These are phyloP conservation scores for Aspergillus cejpii DNA, from an alignment of 2,329 filamentous ascomycete species.

Conservation along the genomic window DNA sequence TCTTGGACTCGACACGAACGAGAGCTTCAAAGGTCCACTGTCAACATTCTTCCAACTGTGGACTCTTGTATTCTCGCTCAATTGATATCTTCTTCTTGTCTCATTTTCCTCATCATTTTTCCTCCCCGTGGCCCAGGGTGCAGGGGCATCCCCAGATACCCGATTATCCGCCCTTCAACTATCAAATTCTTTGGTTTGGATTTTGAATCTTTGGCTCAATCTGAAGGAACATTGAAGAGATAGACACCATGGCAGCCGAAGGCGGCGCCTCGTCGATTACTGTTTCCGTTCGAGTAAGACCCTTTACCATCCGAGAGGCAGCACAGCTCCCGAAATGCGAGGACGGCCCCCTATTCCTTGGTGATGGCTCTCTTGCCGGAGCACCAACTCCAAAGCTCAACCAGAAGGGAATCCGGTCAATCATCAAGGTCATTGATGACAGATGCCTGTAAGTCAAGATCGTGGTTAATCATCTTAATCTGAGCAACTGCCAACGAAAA, in stretches of 20 bases:
- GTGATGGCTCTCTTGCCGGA: slow-evolving; percentile 89
- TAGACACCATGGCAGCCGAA: slow-evolving; percentile 35
- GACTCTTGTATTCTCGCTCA: background rate
- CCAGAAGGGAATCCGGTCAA: slow-evolving; percentile 77
- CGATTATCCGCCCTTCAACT: slow-evolving; percentile 18
- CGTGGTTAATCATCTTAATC: background rate
- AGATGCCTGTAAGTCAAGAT: slow-evolving; percentile 71
- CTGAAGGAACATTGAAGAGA: slow-evolving; percentile 17
- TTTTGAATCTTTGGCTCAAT: slow-evolving; percentile 10
- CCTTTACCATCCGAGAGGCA: slow-evolving; percentile 80
- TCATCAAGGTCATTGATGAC: slow-evolving; percentile 95
- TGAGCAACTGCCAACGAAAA: slow-evolving; percentile 14
- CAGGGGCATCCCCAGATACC: slow-evolving; percentile 15
- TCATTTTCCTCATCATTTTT: slow-evolving; percentile 9
- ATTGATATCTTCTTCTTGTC: slow-evolving; percentile 6
- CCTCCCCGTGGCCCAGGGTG: slow-evolving; percentile 14
- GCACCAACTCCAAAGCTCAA: slow-evolving; percentile 76
- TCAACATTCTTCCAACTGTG: slow-evolving; percentile 23
- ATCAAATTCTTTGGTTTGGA: slow-evolving; percentile 6
- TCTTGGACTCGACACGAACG: slow-evolving; percentile 2
- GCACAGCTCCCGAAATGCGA: slow-evolving; percentile 73
- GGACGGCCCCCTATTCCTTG: slow-evolving; percentile 86
- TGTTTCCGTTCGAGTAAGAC: slow-evolving; percentile 55
- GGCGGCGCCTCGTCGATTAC: slow-evolving; percentile 47
- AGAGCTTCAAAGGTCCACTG: slow-evolving; percentile 23